Evolutionary conservation across 495 filamentous ascomycete species (phyloP), one percentile per base, ranked within the genome.

Genomic region (Lasiosphaeriaceae sp.): DNA sequence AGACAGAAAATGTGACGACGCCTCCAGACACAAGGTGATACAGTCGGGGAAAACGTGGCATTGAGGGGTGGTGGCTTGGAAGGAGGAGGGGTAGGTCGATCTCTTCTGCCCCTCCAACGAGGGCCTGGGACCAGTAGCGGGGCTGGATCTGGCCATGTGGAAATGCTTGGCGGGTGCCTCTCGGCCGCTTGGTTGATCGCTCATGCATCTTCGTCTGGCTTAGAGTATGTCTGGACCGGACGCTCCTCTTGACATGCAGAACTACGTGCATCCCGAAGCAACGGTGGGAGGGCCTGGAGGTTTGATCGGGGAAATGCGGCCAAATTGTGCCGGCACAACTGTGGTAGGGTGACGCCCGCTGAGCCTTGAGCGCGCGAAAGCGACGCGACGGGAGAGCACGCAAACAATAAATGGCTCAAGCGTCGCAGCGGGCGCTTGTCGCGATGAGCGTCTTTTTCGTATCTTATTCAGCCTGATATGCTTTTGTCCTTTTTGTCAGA

Each of bases 281-380:
- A 39, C 45, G 43, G 31, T 20, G 31, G 17, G 20, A 54, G 44
- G 54, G 52, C 14, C 54, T 49, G 52, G 39, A 47, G 39, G 37
- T 37, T 35, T 47, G 14, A 34, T 56, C 66, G 63, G 66, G 66
- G 60, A 62, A 64, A 58, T 64, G 58, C 66, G 66, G 66, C 56
- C 66, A 50, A 65, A 63, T 62, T 60, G 17, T 19, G 6, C 52
- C 65, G 59, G 65, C 52, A 47, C 35, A 59, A 65, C 57, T 56
- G 59, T 61, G 65, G 65, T 47, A 20, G 50, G 51, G 26, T 41
- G 53, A 48, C 51, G 41, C 47, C 31, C 31, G n/a, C n/a, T n/a
- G n/a, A n/a, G n/a, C n/a, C n/a, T n/a, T n/a, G n/a, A n/a, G n/a
- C n/a, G n/a, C n/a, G n/a, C n/a, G 35, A 47, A 41, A 29, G 37